Conservation (phyloP, 352 stramenopile genomes). For the Phytophthora tentaculata region DNA sequence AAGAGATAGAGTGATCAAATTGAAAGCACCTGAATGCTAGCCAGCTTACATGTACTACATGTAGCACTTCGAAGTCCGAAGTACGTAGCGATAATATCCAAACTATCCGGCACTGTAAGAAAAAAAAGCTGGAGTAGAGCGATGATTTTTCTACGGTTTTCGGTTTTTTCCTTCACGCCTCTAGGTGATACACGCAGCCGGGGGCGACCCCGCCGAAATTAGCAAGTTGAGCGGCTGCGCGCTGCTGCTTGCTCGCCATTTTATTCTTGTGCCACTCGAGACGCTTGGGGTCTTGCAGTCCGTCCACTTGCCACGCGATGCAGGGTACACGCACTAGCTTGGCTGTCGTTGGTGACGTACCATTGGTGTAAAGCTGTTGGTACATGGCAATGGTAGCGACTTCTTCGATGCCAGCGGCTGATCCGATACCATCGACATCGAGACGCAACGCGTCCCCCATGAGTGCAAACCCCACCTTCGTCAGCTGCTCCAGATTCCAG, state of each 20-base stretch:
- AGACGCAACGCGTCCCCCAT: slow-evolving; percentile 85
- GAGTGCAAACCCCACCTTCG: slow-evolving; percentile 91
- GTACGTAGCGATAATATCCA: no score
- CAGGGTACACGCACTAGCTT: slow-evolving; percentile 86
- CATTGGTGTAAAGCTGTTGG: slow-evolving; percentile 81
- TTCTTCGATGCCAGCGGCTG: slow-evolving; percentile 90
- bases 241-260: slow-evolving; percentile 94
- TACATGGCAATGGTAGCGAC: slow-evolving; percentile 92
- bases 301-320: slow-evolving; percentile 85
- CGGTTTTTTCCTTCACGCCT: slow-evolving; percentile 18
- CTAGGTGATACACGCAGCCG: slow-evolving; percentile 57
- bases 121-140: no score
- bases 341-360: slow-evolving; percentile 49
- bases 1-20: neutral
- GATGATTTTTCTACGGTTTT: neutral
- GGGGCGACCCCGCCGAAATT: slow-evolving; percentile 53
- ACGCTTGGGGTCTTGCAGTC: slow-evolving; percentile 68
- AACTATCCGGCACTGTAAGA: no score
- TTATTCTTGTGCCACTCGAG: slow-evolving; percentile 94
- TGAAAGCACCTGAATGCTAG: no score
- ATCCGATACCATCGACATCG: slow-evolving; percentile 43
- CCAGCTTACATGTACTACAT: no score
- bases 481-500: slow-evolving; percentile 92
- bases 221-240: slow-evolving; percentile 79
- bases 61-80: no score